Conservation (phyloP, 768 basidiomycete genomes). For the Trichaptum fuscoviolaceum region DNA sequence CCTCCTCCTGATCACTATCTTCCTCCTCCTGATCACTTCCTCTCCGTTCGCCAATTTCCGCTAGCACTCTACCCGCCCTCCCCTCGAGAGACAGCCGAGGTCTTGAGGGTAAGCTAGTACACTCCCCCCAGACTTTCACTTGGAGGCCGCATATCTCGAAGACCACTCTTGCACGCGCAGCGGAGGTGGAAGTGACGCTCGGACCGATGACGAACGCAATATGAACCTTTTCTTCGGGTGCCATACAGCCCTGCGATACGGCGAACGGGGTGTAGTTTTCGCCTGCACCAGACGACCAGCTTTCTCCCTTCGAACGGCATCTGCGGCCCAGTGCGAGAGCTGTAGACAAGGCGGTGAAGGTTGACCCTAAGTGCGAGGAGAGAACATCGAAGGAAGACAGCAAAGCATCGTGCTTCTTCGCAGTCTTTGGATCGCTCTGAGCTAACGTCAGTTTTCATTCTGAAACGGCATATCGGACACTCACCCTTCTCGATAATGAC, state of each 20-base stretch:
- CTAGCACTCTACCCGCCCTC: constrained; percentile 11
- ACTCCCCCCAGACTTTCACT: constrained; percentile 29
- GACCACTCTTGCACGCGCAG: constrained; percentile 56
- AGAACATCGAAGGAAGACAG: constrained; percentile 65
- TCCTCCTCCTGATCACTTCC: constrained; percentile 9
- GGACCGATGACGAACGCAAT: constrained; percentile 65
- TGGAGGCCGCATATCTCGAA: constrained; percentile 63
- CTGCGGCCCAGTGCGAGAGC: constrained; percentile 41
- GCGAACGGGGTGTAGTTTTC: background rate
- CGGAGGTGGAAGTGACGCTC: constrained; percentile 51
- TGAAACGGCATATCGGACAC: background rate
- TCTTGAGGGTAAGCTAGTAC: background rate
- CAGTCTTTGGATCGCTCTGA: constrained; percentile 42
- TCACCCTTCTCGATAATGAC: constrained; percentile 7
- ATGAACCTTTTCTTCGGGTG: constrained; percentile 34
- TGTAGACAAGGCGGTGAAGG: constrained; percentile 67
- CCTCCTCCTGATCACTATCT: constrained; percentile 8
- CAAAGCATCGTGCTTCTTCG: constrained; percentile 58
- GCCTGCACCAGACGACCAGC: constrained; percentile 7
- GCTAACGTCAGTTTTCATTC: background rate
- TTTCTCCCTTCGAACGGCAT: constrained; percentile 7
- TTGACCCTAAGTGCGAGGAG: constrained; percentile 67
- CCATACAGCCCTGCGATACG: background rate
- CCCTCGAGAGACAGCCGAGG: background rate
- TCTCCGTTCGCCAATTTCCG: constrained; percentile 13